These are phyloP conservation scores for Chlamydomonas schloesseri DNA, from an alignment of 139 green algal species.

Conservation along the genomic window DNA sequence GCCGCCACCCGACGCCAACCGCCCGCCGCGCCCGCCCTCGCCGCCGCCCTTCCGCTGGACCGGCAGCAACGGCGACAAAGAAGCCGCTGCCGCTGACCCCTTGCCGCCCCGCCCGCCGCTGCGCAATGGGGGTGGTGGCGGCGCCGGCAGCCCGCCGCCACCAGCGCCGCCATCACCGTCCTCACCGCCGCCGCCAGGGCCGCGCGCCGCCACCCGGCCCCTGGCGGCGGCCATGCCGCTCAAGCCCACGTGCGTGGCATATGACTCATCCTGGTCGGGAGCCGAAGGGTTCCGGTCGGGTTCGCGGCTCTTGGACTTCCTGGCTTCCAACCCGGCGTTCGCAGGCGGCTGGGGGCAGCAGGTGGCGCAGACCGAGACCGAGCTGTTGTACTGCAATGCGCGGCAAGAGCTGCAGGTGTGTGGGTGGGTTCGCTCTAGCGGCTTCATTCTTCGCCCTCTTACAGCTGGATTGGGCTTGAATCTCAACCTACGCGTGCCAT, in stretches of 20 bases:
- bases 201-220: too few species aligned
- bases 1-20: neutral
- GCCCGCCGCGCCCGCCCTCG: too few species aligned
- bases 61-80: too few species aligned
- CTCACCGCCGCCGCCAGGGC: too few species aligned
- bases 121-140: neutral
- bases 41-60: neutral
- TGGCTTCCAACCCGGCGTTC: neutral
- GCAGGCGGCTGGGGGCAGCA: neutral
- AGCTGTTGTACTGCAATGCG: neutral
- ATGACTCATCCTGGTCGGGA: neutral
- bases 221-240: neutral
- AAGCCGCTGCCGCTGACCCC: neutral
- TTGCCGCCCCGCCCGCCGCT: neutral
- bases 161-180: neutral
- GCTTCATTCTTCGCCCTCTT: too few species aligned
- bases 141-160: neutral
- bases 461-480: too few species aligned
- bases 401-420: neutral
- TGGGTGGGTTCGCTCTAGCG: too few species aligned
- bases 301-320: neutral
- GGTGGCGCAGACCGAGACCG: neutral
- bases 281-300: too few species aligned
- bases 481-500: too few species aligned
- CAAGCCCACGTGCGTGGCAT: neutral